Evolutionary conservation across 139 green algal genomes (phyloP).

Genomic region (Tetradesmus obliquus): DNA sequence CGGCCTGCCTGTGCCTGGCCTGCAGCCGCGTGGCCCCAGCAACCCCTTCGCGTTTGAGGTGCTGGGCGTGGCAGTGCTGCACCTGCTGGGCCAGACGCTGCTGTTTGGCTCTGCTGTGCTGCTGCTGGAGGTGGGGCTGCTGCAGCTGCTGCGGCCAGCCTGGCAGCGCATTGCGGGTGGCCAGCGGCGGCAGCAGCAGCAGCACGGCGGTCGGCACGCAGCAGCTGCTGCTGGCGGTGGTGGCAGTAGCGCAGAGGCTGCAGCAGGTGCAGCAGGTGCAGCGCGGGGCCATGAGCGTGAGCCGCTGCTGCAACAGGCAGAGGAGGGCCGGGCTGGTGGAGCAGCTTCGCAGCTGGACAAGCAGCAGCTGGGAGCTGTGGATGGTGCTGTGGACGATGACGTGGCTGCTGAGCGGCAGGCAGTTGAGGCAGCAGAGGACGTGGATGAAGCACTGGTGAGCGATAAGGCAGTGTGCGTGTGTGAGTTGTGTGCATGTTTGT

Average conservation of each 20-base stretch:
- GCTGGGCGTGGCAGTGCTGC: constrained; percentile 48
- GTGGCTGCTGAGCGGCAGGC: constrained; percentile 67
- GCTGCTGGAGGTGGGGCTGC: constrained; percentile 59
- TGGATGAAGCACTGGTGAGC: not conserved
- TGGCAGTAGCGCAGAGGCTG: too few species aligned
- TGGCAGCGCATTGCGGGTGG: not conserved
- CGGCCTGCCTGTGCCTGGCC: constrained; percentile 31
- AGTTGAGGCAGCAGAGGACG: constrained; percentile 42
- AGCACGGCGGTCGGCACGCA: not conserved
- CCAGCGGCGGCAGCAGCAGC: not conserved
- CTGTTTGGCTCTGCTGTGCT: constrained; percentile 57
- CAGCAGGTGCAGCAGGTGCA: not conserved
- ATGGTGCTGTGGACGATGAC: constrained; percentile 67
- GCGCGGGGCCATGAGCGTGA: not conserved
- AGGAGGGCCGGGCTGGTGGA: not conserved
- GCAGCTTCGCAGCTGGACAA: not conserved
- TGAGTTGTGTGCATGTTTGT: not conserved
- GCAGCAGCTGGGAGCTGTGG: not conserved
- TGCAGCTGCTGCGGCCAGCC: constrained; percentile 26
- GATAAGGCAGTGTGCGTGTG: not conserved
- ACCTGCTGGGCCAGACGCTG: constrained; percentile 58
- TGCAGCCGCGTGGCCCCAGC: constrained; percentile 7
- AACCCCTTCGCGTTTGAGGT: constrained; percentile 64
- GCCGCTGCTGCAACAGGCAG: constrained; percentile 1
- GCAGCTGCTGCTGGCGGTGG: not conserved